A percentile compares a stretch with the other conserved stretches of the same genome.
Evolutionary conservation across 352 stramenopile species (phyloP).

Genomic region (Nothophytophthora sp.): DNA sequence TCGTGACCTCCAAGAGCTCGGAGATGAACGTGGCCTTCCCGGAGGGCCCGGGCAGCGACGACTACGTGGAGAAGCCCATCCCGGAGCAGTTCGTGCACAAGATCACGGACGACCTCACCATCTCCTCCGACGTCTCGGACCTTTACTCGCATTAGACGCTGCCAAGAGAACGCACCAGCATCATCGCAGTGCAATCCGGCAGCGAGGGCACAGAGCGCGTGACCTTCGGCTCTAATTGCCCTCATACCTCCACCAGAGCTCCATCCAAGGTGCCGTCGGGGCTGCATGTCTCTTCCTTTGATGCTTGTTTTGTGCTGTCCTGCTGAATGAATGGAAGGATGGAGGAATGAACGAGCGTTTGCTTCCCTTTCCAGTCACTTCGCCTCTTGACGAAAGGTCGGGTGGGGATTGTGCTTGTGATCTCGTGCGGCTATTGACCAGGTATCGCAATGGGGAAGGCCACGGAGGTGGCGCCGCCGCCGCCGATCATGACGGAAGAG

Average conservation of each 20-base stretch:
- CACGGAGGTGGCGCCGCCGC: slow-evolving; percentile 3
- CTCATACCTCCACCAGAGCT: too few species aligned
- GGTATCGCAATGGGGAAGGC: slow-evolving; percentile 27
- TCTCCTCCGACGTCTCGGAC: slow-evolving; percentile 95
- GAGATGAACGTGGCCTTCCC: slow-evolving; percentile 98
- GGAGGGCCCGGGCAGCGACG: slow-evolving; percentile 67
- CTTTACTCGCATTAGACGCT: slow-evolving; percentile 88
- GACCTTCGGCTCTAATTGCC: too few species aligned
- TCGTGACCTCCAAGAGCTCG: slow-evolving; percentile 97
- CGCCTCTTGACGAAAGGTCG: slow-evolving; percentile 29
- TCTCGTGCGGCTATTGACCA: too few species aligned
- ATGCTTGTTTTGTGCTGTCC: slow-evolving; percentile 7
- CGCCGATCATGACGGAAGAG: slow-evolving; percentile 12
- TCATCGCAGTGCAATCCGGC: neutral
- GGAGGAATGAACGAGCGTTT: slow-evolving; percentile 12
- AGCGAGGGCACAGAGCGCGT: slow-evolving; percentile 5
- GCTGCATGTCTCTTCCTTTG: slow-evolving; percentile 10
- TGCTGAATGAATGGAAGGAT: slow-evolving; percentile 24
- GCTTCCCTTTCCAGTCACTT: slow-evolving; percentile 16
- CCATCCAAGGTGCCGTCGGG: too few species aligned
- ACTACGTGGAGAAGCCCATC: slow-evolving; percentile 96
- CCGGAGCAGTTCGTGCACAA: slow-evolving; percentile 98
- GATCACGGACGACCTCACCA: slow-evolving; percentile 79
- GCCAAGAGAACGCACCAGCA: slow-evolving; percentile 3
- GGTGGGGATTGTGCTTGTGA: slow-evolving; percentile 9